Evolutionary conservation across 2,329 filamentous ascomycete genomes (phyloP).

Genomic region (Diplocarpon rosae): DNA sequence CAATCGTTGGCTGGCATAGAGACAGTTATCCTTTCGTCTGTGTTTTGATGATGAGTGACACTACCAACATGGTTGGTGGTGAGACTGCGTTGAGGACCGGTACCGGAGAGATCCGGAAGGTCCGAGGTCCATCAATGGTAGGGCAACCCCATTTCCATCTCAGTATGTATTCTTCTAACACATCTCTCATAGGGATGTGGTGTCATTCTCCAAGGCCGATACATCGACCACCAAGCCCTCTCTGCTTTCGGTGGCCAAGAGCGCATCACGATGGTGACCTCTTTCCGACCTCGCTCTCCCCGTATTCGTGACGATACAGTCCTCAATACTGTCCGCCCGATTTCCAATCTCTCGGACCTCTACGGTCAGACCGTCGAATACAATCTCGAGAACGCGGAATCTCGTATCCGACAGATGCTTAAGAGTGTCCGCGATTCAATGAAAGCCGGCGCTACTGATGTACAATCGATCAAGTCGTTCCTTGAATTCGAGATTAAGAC

Average conservation of each 20-base stretch:
- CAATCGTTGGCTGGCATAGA: slow-evolving; percentile 38
- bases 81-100: slow-evolving; percentile 51
- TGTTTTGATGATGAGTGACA: slow-evolving; percentile 40
- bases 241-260: slow-evolving; percentile 32
- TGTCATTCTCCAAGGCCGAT: slow-evolving; percentile 35
- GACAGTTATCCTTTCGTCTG: slow-evolving; percentile 42
- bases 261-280: slow-evolving; percentile 37
- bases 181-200: slow-evolving; percentile 28
- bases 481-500: slow-evolving; percentile 28
- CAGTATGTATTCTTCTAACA: slow-evolving; percentile 5
- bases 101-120: slow-evolving; percentile 34
- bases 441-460: slow-evolving; percentile 27
- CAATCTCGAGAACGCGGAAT: slow-evolving; percentile 29
- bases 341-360: slow-evolving; percentile 30
- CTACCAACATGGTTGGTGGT: slow-evolving; percentile 36
- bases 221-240: slow-evolving; percentile 35
- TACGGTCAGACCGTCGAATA: slow-evolving; percentile 31
- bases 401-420: slow-evolving; percentile 27
- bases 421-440: slow-evolving; percentile 27
- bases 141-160: slow-evolving; percentile 3
- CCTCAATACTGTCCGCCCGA: slow-evolving; percentile 28
- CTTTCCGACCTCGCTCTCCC: slow-evolving; percentile 33
- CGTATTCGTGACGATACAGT: slow-evolving; percentile 31
- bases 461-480: slow-evolving; percentile 28
- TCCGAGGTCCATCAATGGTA: slow-evolving; percentile 34